phyloP scores from a whole-genome alignment of 2,329 filamentous ascomycete genomes.

The Sclerotinia trifoliorum region DNA sequence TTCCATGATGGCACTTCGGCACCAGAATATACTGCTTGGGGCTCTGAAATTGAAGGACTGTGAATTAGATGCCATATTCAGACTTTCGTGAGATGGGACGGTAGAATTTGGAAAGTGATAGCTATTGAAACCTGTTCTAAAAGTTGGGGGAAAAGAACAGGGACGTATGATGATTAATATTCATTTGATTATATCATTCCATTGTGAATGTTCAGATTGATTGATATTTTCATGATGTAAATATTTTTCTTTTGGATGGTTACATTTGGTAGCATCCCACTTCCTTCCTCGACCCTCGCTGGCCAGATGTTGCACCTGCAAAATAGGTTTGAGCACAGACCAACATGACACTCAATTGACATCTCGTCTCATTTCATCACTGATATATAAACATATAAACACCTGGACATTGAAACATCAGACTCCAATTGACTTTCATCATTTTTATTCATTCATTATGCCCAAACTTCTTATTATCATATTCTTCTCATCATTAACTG shows the following conservation, averaged over 20 bases:
- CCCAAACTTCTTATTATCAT: not conserved
- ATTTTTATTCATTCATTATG: not conserved
- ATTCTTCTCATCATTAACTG: not conserved
- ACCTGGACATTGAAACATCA: not conserved
- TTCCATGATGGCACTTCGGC: not conserved
- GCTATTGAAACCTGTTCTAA: not conserved
- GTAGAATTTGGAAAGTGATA: not conserved
- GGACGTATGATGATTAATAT: not conserved
- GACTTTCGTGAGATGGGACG: not conserved
- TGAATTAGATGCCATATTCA: not conserved
- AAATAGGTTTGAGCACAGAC: conserved; percentile 1
- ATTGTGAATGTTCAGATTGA: not conserved
- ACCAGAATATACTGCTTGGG: not conserved
- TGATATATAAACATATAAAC: not conserved
- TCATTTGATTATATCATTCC: not conserved
- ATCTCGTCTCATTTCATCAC: not conserved
- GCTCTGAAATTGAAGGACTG: not conserved
- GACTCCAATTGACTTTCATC: not conserved
- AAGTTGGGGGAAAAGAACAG: not conserved
- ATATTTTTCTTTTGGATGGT: not conserved
- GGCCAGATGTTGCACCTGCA: not conserved
- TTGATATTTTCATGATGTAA: too few relatives aligned
- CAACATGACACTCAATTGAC: not conserved
- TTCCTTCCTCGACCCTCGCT: not conserved
- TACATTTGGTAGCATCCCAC: not conserved